These are phyloP conservation scores for Grosmannia serpens DNA, from an alignment of 2,329 filamentous ascomycete species.

Conservation along the genomic window DNA sequence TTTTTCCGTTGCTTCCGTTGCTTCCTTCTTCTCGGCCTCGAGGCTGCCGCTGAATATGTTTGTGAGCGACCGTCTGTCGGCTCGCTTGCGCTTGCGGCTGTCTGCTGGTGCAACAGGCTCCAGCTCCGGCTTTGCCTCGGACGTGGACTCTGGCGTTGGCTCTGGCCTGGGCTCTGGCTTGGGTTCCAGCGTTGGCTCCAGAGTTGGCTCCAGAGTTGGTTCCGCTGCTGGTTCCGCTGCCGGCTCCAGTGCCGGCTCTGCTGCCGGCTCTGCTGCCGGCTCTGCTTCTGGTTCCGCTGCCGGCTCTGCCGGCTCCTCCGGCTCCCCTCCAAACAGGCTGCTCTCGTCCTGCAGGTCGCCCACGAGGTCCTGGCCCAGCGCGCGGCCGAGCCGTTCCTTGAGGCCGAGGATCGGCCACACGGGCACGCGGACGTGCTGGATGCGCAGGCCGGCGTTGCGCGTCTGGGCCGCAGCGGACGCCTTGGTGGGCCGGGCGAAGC, in stretches of 20 bases:
- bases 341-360: conserved; percentile 18
- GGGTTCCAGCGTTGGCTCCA: neutral
- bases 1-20: too few species aligned
- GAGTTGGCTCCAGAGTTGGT: too few species aligned
- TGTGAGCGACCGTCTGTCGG: conserved; percentile 26
- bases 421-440: conserved; percentile 36
- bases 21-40: neutral
- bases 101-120: conserved; percentile 6
- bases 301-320: too few species aligned
- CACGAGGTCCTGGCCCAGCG: conserved; percentile 38
- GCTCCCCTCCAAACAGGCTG: neutral
- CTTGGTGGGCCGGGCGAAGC: conserved; percentile 37
- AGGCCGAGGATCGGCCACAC: conserved; percentile 45
- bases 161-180: neutral
- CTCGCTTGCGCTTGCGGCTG: conserved; percentile 21
- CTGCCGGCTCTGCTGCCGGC: neutral
- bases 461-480: conserved; percentile 12
- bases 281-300: too few species aligned
- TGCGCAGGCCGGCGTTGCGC: conserved; percentile 24
- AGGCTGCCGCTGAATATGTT: conserved; percentile 24
- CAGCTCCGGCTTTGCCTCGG: neutral
- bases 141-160: neutral
- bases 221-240: conserved; percentile 9
- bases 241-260: conserved; percentile 17
- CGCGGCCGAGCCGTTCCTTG: conserved; percentile 41